Evolutionary conservation across 225 moss, liverwort and hornwort species (phyloP), one percentile per base, ranked within the genome.

Genomic region (Bryoerythrophyllum caledonicum): DNA sequence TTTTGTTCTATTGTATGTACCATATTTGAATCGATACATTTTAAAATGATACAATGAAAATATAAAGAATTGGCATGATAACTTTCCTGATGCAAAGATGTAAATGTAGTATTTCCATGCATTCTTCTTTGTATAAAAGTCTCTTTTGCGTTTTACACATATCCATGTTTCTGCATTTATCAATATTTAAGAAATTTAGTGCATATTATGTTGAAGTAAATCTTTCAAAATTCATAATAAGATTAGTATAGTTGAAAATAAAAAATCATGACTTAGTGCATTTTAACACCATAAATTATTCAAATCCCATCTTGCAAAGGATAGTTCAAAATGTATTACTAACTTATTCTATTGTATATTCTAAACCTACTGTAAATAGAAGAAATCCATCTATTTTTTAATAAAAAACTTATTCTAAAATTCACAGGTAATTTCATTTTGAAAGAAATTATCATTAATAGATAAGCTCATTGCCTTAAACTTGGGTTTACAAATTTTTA

Each of bases 291-390:
- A n/a, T 12, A 60, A 19, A 0, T 20, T 10, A 60, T 41, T 2
- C 3, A 26, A 0, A 26, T 15, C 0, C 32, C 0, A 59, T 30
- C 5, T 4, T 10, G 11, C 1, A 8, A 6, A 37, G 10, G 0
- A 0, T 60, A 0, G n/a, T 37, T 3, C 19, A 35, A 26, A 30
- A 37, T 38, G 3, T 54, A 1, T 26, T 63, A 0, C 1, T 0
- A 56, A 6, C 7, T 69, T 70, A 1, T 35, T 3, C 1, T 20
- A 30, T 27, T 52, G 7, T 1, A 52, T 20, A 0, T 23, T 9
- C 8, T 0, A 26, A 0, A 43, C 21, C 3, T 8, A 60, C 16
- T 27, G 48, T 17, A 0, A 17, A 3, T 26, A 5, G 4, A 27
- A 2, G 0, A 35, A 27, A 11, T 2, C 2, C 7, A 16, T n/a